These are phyloP conservation scores for Coniella lustricola DNA, from an alignment of 2,329 filamentous ascomycete genomes.

Conservation along the genomic window DNA sequence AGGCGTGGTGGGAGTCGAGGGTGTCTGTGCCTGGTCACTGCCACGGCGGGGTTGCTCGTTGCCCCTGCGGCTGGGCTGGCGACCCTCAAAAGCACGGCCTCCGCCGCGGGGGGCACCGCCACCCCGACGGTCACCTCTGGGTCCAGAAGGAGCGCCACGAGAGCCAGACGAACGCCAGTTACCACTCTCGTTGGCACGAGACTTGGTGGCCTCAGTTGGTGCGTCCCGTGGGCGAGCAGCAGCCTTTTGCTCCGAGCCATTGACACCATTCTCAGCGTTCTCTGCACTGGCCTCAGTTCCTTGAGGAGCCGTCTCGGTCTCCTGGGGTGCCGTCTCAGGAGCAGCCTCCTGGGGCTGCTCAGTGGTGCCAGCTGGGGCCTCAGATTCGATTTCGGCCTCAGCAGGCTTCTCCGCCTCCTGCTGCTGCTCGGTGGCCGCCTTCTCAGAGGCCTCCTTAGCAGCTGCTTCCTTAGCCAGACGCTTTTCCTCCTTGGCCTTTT, in stretches of 20 bases:
- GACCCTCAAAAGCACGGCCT: slow-evolving; percentile 38
- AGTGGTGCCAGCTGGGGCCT: slow-evolving; percentile 9
- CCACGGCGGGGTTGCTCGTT: slow-evolving; percentile 24
- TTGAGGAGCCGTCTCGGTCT: slow-evolving; percentile 17
- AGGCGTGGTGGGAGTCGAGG: slow-evolving; percentile 26
- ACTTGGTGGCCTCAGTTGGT: slow-evolving; percentile 36
- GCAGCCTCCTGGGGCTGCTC: not conserved
- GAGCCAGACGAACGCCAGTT: slow-evolving; percentile 52
- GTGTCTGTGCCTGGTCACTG: slow-evolving; percentile 26
- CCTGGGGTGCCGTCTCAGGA: slow-evolving; percentile 16
- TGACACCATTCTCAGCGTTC: slow-evolving; percentile 23
- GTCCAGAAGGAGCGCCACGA: slow-evolving; percentile 38
- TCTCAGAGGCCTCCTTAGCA: slow-evolving; percentile 50
- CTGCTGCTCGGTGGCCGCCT: slow-evolving; percentile 31
- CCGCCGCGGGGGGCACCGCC: slow-evolving; percentile 31
- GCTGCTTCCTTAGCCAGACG: slow-evolving; percentile 58
- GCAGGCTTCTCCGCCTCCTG: slow-evolving; percentile 28
- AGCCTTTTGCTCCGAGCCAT: slow-evolving; percentile 42
- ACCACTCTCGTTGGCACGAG: slow-evolving; percentile 49
- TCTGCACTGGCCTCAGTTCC: slow-evolving; percentile 19
- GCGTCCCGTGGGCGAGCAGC: slow-evolving; percentile 27
- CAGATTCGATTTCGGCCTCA: slow-evolving; percentile 21
- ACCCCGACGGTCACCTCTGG: slow-evolving; percentile 34
- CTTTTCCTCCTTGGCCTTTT: slow-evolving; percentile 73
- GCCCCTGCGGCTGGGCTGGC: slow-evolving; percentile 26